Conservation (phyloP, 2,329 filamentous ascomycete genomes). For the Fusarium gaditjirri region DNA sequence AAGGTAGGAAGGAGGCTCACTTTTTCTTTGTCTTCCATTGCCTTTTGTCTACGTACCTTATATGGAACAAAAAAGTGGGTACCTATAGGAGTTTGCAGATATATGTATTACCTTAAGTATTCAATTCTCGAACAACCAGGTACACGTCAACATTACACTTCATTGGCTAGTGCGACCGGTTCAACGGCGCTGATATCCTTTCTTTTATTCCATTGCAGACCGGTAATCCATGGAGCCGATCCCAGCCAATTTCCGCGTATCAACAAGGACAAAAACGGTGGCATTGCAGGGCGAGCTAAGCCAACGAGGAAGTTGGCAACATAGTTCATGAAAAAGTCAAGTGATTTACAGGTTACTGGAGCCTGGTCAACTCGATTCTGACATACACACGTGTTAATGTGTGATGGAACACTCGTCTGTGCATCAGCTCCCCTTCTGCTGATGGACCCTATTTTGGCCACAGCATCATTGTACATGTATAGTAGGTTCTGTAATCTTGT, state of each 20-base stretch:
- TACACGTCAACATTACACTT: neutral
- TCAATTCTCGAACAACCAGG: neutral
- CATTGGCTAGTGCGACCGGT: conserved; percentile 1
- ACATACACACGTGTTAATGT: conserved; percentile 4
- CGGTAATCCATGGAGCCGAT: conserved; percentile 7
- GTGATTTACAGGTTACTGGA: conserved; percentile 2
- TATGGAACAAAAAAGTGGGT: neutral
- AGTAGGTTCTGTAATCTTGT: conserved; percentile 2
- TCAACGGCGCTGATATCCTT: conserved; percentile 19
- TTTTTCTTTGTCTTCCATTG: neutral
- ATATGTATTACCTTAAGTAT: no score
- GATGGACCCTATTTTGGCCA: neutral
- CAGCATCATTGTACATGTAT: conserved; percentile 20
- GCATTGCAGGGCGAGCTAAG: conserved; percentile 39
- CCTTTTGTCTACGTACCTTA: neutral
- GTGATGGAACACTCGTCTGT: conserved; percentile 4
- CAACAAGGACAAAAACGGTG: conserved; percentile 31
- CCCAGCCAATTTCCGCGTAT: conserved; percentile 17
- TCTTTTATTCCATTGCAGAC: neutral
- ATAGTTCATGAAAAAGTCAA: conserved; percentile 5
- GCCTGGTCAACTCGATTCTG: neutral
- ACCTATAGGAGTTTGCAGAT: neutral
- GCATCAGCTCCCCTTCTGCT: neutral
- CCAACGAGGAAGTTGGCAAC: conserved; percentile 39
- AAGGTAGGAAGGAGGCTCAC: neutral